Percentiles rank a stretch among this genome's conserved stretches.
These are phyloP conservation scores for Salix dunnii DNA, from an alignment of 345 rosid genomes.

Conservation along the genomic window DNA sequence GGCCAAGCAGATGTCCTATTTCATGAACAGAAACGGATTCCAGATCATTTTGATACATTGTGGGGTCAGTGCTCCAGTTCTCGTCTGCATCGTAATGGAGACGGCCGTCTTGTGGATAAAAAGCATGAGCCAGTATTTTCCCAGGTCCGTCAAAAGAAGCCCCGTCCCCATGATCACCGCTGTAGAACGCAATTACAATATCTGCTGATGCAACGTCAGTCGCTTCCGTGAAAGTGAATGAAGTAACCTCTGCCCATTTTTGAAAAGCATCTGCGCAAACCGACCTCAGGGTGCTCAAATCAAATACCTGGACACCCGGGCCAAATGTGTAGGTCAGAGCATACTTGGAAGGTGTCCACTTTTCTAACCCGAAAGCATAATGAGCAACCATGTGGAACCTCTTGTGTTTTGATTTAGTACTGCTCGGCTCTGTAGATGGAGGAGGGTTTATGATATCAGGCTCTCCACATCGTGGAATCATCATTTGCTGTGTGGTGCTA, in stretches of 20 bases:
- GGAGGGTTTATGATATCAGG: background rate
- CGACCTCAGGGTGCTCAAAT: background rate
- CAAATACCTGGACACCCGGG: background rate
- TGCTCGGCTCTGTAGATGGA: background rate
- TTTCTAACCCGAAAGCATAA: background rate
- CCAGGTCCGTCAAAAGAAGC: slow-evolving; percentile 15
- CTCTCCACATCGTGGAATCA: background rate
- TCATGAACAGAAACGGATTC: slow-evolving; percentile 32
- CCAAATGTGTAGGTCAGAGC: slow-evolving; percentile 13
- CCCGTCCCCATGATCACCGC: slow-evolving; percentile 17
- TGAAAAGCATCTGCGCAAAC: background rate
- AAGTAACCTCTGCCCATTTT: slow-evolving; percentile 3
- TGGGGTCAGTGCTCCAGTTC: slow-evolving; percentile 14
- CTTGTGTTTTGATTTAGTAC: background rate
- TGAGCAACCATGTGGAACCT: background rate
- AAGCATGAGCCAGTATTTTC: slow-evolving; percentile 16
- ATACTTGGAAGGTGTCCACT: slow-evolving; percentile 3
- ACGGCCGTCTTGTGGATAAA: slow-evolving; percentile 5
- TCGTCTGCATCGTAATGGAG: slow-evolving; percentile 28
- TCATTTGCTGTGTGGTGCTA: background rate
- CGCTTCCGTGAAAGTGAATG: slow-evolving; percentile 6
- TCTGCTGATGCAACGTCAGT: background rate
- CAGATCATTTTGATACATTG: slow-evolving; percentile 14
- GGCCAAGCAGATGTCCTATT: slow-evolving; percentile 30
- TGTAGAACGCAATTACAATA: slow-evolving; percentile 13